Percentiles rank a stretch among this genome's conserved stretches.
phyloP scores from a whole-genome alignment of 805 yeast species.

The Myxozyma udenii region DNA sequence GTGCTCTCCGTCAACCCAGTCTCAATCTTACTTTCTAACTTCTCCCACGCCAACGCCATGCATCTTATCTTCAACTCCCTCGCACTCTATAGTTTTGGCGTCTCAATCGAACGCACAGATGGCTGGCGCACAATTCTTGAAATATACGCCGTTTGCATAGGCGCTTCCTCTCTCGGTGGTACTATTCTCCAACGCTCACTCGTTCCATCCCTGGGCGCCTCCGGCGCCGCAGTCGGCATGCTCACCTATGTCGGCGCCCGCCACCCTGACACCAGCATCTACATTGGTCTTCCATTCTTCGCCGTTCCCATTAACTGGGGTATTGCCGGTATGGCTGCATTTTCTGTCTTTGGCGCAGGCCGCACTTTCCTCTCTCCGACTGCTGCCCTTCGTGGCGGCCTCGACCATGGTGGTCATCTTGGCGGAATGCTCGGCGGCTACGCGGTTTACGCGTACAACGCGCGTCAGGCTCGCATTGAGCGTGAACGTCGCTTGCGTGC shows the following conservation, averaged over 20 bases:
- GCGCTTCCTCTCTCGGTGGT: conserved; percentile 11
- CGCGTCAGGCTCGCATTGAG: not conserved
- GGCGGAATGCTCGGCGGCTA: conserved; percentile 24
- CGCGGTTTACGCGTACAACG: not conserved
- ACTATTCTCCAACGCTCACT: conserved; percentile 10
- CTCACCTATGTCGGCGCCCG: conserved; percentile 18
- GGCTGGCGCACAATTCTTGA: conserved; percentile 14
- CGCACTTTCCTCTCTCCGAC: not conserved
- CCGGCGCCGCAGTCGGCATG: conserved; percentile 26
- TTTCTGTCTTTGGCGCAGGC: conserved; percentile 11
- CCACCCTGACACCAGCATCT: conserved; percentile 11
- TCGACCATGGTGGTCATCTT: conserved; percentile 28
- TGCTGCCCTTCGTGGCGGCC: not conserved
- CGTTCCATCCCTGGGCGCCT: conserved; percentile 26
- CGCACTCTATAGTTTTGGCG: conserved; percentile 23
- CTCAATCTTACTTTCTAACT: conserved; percentile 15
- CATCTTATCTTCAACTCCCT: conserved; percentile 16
- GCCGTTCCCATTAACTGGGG: conserved; percentile 4
- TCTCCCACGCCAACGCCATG: conserved; percentile 22
- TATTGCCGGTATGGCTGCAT: conserved; percentile 10
- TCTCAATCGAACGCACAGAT: conserved; percentile 11
- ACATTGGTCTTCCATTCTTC: conserved; percentile 11
- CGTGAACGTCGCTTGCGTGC: too few relatives aligned
- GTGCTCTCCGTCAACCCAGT: conserved; percentile 3
- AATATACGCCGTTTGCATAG: conserved; percentile 12